Evolutionary conservation across 2,329 filamentous ascomycete species (phyloP), one percentile per base, ranked within the genome.

Genomic region (Metarhizium robertsii): DNA sequence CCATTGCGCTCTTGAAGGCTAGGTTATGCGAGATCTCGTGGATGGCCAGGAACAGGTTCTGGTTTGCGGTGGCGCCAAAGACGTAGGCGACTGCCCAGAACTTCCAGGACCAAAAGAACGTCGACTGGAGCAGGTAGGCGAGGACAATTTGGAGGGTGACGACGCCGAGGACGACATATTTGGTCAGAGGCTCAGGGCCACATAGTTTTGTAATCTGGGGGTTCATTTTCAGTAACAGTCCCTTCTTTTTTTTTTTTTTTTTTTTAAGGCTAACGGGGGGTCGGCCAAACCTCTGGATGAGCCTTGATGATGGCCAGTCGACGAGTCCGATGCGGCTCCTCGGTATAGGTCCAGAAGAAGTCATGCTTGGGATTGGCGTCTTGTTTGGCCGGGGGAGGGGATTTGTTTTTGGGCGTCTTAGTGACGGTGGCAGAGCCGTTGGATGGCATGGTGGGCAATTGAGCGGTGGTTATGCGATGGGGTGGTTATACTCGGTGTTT

Each of bases 281-380:
- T 13, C 25, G 40, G 30, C 20, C 52, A 45, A 34, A 92, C 91
- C 81, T 99, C 92, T 50, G 94, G 94, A 69, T 99, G 92, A 55
- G 92, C 92, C 76, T 96, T 97, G 74, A 99, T 97, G 65, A 99
- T 99, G 59, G 91, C 90, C 64, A 92, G 83, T 56, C 94, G 83
- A 63, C 94, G 80, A 36, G 92, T 94, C 63, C 91, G 84, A 73
- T 99, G 94, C 59, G 94, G 94, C 74, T 99, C 94, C 71, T 99
- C 94, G 10, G 94, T 96, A 69, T 99, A 97, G 45, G 94, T 96
- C 94, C 95, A 97, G 76, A 95, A 96, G 79, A 97, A 97, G 70
- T 79, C 71, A 53, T 71, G 66, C 56, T 73, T 67, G 51, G 66
- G 60, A 25, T 64, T 59, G 42, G 61, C 58, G 42, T 57, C 54